These are phyloP conservation scores for Neurospora tetrasperma DNA, from an alignment of 495 filamentous ascomycete species.

Conservation along the genomic window DNA sequence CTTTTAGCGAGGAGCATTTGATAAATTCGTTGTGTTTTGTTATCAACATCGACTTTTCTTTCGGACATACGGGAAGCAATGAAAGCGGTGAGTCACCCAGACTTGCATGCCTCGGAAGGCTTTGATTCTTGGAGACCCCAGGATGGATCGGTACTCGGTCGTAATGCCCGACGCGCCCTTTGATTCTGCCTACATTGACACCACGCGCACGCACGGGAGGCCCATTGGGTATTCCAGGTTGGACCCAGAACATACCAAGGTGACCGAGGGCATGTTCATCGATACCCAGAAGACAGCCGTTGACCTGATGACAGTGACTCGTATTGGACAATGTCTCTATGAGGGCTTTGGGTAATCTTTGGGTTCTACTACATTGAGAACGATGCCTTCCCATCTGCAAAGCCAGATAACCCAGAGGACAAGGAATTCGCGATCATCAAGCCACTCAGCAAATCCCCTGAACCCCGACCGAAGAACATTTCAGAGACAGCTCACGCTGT, in stretches of 20 bases:
- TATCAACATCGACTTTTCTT: too few species aligned
- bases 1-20: too few species aligned
- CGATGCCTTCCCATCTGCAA: not conserved
- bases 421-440: not conserved
- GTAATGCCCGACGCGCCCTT: too few species aligned
- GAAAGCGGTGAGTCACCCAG: not conserved
- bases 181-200: not conserved
- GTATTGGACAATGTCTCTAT: not conserved
- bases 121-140: not conserved
- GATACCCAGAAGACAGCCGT: not conserved
- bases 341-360: not conserved
- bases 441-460: not conserved
- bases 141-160: too few species aligned
- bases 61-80: not conserved
- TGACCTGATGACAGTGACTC: not conserved
- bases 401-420: not conserved
- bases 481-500: not conserved
- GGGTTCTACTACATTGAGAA: not conserved
- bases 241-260: not conserved
- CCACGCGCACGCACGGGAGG: not conserved
- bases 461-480: not conserved
- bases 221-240: not conserved
- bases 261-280: not conserved
- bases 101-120: not conserved
- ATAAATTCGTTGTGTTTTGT: too few species aligned